Percentiles rank a stretch among this genome's conserved stretches.
These are phyloP conservation scores for Lipomyces starkeyi DNA, from an alignment of 805 yeast genomes.

Conservation along the genomic window DNA sequence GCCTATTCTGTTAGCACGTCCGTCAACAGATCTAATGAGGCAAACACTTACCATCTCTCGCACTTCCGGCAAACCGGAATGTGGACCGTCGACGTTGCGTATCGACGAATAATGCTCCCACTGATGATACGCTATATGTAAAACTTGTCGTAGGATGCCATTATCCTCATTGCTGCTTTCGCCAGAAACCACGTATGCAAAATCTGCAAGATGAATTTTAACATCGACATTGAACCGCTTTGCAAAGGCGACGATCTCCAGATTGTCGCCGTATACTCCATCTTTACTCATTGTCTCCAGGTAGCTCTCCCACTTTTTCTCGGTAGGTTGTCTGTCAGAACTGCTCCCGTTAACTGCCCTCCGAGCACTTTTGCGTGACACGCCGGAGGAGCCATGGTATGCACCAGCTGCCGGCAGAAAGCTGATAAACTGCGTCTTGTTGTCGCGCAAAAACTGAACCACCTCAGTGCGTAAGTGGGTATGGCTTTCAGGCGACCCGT, in stretches of 20 bases:
- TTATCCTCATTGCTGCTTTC: not conserved
- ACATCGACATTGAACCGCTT: constrained; percentile 44
- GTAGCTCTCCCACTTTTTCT: constrained; percentile 47
- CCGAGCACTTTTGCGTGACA: constrained; percentile 25
- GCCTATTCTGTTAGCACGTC: constrained; percentile 3
- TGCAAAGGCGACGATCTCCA: constrained; percentile 52
- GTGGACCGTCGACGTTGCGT: constrained; percentile 49
- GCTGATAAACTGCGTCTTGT: constrained; percentile 43
- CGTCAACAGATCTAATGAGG: not conserved
- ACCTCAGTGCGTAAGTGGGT: constrained; percentile 44
- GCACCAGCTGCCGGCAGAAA: constrained; percentile 25
- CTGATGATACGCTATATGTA: constrained; percentile 51
- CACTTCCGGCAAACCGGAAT: constrained; percentile 45
- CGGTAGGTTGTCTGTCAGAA: constrained; percentile 8
- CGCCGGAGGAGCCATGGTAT: constrained; percentile 11
- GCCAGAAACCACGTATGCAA: constrained; percentile 46
- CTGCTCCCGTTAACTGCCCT: constrained; percentile 9
- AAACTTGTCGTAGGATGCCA: constrained; percentile 9
- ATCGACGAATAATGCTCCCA: constrained; percentile 55
- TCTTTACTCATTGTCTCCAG: constrained; percentile 47
- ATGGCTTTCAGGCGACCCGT: constrained; percentile 47
- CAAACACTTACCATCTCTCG: constrained; percentile 23
- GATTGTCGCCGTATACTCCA: constrained; percentile 52
- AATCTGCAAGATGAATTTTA: constrained; percentile 49
- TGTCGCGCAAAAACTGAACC: constrained; percentile 44